phyloP scores from a whole-genome alignment of 805 yeast genomes.

The Wickerhamiella dianesei region DNA sequence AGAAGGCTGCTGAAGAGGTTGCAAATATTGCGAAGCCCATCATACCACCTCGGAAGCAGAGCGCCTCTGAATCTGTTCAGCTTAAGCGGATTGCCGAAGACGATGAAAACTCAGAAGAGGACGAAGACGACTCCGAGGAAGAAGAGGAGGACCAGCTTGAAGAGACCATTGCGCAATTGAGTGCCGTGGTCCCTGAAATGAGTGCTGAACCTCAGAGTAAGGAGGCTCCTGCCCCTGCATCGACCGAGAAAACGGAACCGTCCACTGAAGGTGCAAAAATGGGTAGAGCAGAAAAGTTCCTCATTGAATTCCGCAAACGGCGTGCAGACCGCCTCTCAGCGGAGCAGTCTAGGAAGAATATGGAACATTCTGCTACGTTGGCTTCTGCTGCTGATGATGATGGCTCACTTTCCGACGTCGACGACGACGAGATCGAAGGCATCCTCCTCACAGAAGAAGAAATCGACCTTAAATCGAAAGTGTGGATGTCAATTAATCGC shows the following conservation, averaged over 20 bases:
- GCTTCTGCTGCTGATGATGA: conserved; percentile 39
- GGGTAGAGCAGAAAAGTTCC: conserved; percentile 18
- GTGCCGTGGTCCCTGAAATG: not conserved
- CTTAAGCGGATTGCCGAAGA: not conserved
- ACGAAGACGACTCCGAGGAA: conserved; percentile 8
- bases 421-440: conserved; percentile 63
- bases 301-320: conserved; percentile 17
- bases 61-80: not conserved
- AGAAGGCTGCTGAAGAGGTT: conserved; percentile 13
- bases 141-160: conserved; percentile 8
- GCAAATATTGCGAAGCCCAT: conserved; percentile 1
- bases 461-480: conserved; percentile 55
- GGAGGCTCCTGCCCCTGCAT: not conserved
- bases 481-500: conserved; percentile 83
- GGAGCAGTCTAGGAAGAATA: not conserved
- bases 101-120: conserved; percentile 5
- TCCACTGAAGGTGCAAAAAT: not conserved
- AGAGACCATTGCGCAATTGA: conserved; percentile 5
- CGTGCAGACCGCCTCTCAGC: conserved; percentile 14
- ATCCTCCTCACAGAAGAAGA: conserved; percentile 58
- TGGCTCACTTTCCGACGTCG: conserved; percentile 57
- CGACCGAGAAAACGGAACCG: not conserved
- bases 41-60: not conserved
- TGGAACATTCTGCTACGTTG: not conserved
- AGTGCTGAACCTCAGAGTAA: not conserved